Base-by-base conservation (phyloP, 805 yeast genomes). In the Wickerhamiella shivajii region DNA sequence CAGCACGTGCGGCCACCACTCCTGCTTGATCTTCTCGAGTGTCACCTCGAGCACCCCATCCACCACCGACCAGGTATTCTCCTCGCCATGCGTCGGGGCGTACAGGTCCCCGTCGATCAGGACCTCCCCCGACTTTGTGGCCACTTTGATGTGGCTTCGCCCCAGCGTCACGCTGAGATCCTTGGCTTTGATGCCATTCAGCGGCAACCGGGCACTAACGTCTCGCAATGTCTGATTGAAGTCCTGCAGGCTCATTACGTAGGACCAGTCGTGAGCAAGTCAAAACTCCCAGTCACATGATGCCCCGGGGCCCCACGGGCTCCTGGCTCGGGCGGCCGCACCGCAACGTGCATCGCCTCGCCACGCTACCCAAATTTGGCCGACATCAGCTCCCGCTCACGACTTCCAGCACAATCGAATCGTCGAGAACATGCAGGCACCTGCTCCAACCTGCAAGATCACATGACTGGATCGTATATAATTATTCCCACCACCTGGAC, bases 1-100 rank as follows among this genome's bases (percentile, higher is more conserved):
- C 4, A 62, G 55, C 7, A 63, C 63, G 38, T 57, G 64, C 13
- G 67, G 66, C 67, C 67, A 63, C 67, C 67, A 63, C 33, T 61
- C 61, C 33, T 46, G 45, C 29, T 50, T 42, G 42, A 52, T 55
- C 42, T 62, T 62, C 22, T 59, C 62, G 12, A 62, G 45, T 6
- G 56, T 49, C 13, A 62, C 39, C 7, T 47, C 40, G 16, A 62
- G 48, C 23, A 42, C 44, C 28, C 49, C 51, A 34, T 62, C 67
- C 14, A 51, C 59, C 4, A 63, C 46, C 4, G 62, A 47, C 67
- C 67, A 62, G 2, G 65, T 57, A 8, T 57, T 52, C 16, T 52
- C 63, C 17, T 53, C 63, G 1, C 39, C 44, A 23, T 43, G 46
- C 13, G 55, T 42, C 2, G 43, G 43, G 8, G 55, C 55, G 41